A percentile compares a stretch with the other conserved stretches of the same genome.
Evolutionary conservation across 345 rosid species (phyloP).

Genomic region (Eucalyptus pauciflora): DNA sequence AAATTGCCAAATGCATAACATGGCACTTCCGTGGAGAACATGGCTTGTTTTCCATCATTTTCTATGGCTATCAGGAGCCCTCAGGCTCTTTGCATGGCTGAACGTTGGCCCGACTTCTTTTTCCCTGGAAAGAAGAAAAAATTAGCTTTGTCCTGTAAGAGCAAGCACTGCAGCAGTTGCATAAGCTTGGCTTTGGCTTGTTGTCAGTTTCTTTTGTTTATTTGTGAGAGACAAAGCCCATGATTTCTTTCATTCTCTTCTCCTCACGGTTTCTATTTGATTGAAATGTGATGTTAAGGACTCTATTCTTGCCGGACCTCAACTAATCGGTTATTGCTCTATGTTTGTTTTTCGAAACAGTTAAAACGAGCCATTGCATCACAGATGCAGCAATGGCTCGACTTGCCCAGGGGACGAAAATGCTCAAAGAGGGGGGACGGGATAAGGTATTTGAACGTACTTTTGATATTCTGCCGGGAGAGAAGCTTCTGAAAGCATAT

Average conservation of each 20-base stretch:
- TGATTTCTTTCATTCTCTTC: not conserved
- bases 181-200: not conserved
- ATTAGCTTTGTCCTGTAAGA: not conserved
- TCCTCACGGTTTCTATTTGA: not conserved
- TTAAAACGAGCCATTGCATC: conserved; percentile 51
- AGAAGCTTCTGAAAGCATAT: not conserved
- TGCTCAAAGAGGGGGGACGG: conserved; percentile 71
- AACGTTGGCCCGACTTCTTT: too few relatives aligned
- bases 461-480: too few relatives aligned
- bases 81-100: too few relatives aligned
- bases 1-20: not conserved
- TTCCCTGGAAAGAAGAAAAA: not conserved
- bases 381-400: conserved; percentile 77
- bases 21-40: not conserved
- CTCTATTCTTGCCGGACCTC: not conserved
- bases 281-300: not conserved
- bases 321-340: not conserved
- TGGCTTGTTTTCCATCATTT: not conserved
- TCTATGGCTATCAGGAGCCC: too few relatives aligned
- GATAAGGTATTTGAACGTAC: too few relatives aligned
- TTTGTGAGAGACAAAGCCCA: not conserved
- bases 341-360: conserved; percentile 10
- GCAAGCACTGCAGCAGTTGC: not conserved
- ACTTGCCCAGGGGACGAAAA: conserved; percentile 63
- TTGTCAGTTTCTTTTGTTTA: not conserved